These are phyloP conservation scores for Fusarium sp. DNA, from an alignment of 2,329 filamentous ascomycete genomes.

Conservation along the genomic window DNA sequence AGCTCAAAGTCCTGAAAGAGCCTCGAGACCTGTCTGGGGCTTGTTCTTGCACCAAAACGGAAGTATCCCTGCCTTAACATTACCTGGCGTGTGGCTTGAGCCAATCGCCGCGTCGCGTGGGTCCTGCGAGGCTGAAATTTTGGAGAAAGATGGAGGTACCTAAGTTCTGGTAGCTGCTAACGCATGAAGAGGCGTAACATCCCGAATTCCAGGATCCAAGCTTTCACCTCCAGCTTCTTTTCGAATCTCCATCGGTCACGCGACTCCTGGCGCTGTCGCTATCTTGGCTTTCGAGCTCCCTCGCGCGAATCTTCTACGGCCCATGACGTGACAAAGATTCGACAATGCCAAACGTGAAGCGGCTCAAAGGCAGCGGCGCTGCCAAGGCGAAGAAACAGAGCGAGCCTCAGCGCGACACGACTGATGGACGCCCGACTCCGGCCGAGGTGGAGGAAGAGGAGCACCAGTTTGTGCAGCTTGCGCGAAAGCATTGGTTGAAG, in stretches of 20 bases:
- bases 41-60: background rate
- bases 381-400: slow-evolving; percentile 51
- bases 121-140: slow-evolving; percentile 54
- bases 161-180: background rate
- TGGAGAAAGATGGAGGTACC: slow-evolving; percentile 24
- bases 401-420: slow-evolving; percentile 54
- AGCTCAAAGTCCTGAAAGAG: slow-evolving; percentile 10
- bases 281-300: slow-evolving; percentile 13
- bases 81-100: slow-evolving; percentile 35
- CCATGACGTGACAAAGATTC: slow-evolving; percentile 39
- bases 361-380: slow-evolving; percentile 65
- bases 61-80: slow-evolving; percentile 21
- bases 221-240: slow-evolving; percentile 23
- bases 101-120: slow-evolving; percentile 39
- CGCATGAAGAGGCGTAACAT: slow-evolving; percentile 38
- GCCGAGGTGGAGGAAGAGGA: slow-evolving; percentile 79
- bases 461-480: slow-evolving; percentile 79
- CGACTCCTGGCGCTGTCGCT: slow-evolving; percentile 16
- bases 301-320: slow-evolving; percentile 12
- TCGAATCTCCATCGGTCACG: slow-evolving; percentile 18
- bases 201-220: slow-evolving; percentile 29
- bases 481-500: slow-evolving; percentile 87
- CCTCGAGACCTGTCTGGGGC: slow-evolving; percentile 1
- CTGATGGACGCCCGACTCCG: slow-evolving; percentile 62
- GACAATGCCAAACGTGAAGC: slow-evolving; percentile 70